Evolutionary conservation across 2,329 filamentous ascomycete species (phyloP), one percentile per base, ranked within the genome.

Genomic region (Aspergillus aculeatus): DNA sequence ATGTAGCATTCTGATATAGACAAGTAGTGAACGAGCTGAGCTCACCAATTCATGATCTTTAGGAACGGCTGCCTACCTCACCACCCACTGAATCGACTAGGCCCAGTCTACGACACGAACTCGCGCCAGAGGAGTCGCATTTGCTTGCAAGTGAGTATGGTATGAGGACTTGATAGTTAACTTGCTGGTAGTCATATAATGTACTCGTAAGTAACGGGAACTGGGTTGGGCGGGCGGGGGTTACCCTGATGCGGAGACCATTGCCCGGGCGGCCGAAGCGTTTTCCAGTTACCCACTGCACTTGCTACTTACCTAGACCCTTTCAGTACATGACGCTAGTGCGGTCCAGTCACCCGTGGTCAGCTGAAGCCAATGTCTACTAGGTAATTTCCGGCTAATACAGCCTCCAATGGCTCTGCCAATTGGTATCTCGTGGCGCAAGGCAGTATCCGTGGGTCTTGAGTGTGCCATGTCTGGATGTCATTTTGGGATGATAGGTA

Each of bases 371-470:
- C 56, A 59, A 23, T 60, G 16, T n/a, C 38, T 44, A 21, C 21
- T 21, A 21, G 2, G 2, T 21, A 58, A 47, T 35, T 29, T 5
- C 49, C 49, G 65, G 63, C 60, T 57, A 65, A 59, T 52, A 59
- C 47, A 62, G 47, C 58, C 35, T 10, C 61, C 57, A 63, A 54
- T 59, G 48, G 26, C 24, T 23, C 38, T 7, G 16, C 62, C 63
- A 67, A 66, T 65, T 55, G n/a, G 19, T 14, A 21, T 19, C 26
- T 23, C n/a, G 56, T 66, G 63, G 63, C 57, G 59, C 52, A 23
- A 19, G 47, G 41, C 50, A 14, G 55, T 54, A 63, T 59, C 58
- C 61, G 51, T 58, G 51, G 57, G 53, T 24, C 16, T 14, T n/a
- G 5, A 19, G 16, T 44, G 23, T 49, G 29, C 2, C 56, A 24